A percentile compares a stretch with the other conserved stretches of the same genome.
phyloP scores from a whole-genome alignment of 495 filamentous ascomycete genomes.

The Neurospora intermedia region DNA sequence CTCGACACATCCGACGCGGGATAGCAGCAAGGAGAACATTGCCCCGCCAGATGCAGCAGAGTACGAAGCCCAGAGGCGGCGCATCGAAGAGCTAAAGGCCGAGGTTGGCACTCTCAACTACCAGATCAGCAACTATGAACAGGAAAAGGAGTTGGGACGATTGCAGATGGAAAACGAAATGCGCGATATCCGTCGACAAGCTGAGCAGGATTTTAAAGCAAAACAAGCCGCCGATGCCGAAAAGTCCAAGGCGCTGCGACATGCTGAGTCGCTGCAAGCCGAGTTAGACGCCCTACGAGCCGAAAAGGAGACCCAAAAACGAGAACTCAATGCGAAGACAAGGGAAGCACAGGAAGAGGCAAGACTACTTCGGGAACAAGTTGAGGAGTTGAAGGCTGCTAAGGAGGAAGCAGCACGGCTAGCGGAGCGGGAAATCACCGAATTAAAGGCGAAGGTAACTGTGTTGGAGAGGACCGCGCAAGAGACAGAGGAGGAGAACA shows the following conservation, averaged over 20 bases:
- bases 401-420: slow-evolving; percentile 61
- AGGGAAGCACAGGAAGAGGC: slow-evolving; percentile 64
- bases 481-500: slow-evolving; percentile 60
- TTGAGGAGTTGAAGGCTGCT: slow-evolving; percentile 62
- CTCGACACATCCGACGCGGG: slow-evolving; percentile 17
- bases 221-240: slow-evolving; percentile 66
- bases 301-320: slow-evolving; percentile 46
- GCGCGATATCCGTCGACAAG: slow-evolving; percentile 58
- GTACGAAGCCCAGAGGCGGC: slow-evolving; percentile 39
- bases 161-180: slow-evolving; percentile 76
- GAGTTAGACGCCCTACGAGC: slow-evolving; percentile 53
- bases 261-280: slow-evolving; percentile 57
- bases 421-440: slow-evolving; percentile 54
- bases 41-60: slow-evolving; percentile 37
- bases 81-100: slow-evolving; percentile 45
- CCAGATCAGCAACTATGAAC: slow-evolving; percentile 56
- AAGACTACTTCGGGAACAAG: slow-evolving; percentile 59
- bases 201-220: slow-evolving; percentile 73
- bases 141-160: slow-evolving; percentile 70
- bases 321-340: slow-evolving; percentile 58
- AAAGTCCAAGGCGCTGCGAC: slow-evolving; percentile 54
- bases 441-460: slow-evolving; percentile 59
- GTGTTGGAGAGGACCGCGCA: slow-evolving; percentile 57
- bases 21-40: slow-evolving; percentile 40
- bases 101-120: slow-evolving; percentile 45